Evolutionary conservation across 208 protist genomes (phyloP), one percentile per base, ranked within the genome.

Genomic region (Histomonas meleagridis): DNA sequence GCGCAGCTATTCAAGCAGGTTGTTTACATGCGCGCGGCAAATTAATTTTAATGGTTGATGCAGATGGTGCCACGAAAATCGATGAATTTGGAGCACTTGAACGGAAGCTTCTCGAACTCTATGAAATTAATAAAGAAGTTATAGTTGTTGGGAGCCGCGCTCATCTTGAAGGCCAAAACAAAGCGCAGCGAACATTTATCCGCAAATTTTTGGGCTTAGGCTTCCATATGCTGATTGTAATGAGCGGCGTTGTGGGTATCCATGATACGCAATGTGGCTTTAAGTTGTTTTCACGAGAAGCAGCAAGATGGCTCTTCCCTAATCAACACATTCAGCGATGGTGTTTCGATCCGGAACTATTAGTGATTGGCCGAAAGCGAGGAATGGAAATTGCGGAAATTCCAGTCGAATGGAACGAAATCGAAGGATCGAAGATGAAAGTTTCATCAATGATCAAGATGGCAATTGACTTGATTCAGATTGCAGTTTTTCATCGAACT

Each of bases 341-440:
- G 92, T 92, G 91, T 32, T 93, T 93, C 78, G 92, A 93, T 69
- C 86, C 92, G 16, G 92, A 93, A 43, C 55, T 93, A 18, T 60
- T 93, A 18, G 91, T 93, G 57, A 60, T 93, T 57, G 91, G 70
- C 0, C 7, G 55, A 49, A 43, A 55, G 2, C 46, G 62, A 51
- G 7, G 21, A 35, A 90, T 92, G 32, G 38, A 49, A 35, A 90
- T 93, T 46, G n/a, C n/a, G 0, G 92, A 93, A 65, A 55, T 92
- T 21, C 16, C 90, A 0, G 79, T 93, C 40, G 57, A 93, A 62
- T 93, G 92, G 92, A 92, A 78, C 23, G 92, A 93, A 86, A 65
- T 93, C 46, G 60, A 90, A 40, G 92, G 92, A 32, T 91, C 62
- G 0, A 93, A 93, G 65, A 70, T 93, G 72, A 91, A 51, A n/a